Percentiles rank a stretch among this genome's conserved stretches.
Conservation (phyloP, 352 stramenopile genomes). For the Thraustochytrium striatum region DNA sequence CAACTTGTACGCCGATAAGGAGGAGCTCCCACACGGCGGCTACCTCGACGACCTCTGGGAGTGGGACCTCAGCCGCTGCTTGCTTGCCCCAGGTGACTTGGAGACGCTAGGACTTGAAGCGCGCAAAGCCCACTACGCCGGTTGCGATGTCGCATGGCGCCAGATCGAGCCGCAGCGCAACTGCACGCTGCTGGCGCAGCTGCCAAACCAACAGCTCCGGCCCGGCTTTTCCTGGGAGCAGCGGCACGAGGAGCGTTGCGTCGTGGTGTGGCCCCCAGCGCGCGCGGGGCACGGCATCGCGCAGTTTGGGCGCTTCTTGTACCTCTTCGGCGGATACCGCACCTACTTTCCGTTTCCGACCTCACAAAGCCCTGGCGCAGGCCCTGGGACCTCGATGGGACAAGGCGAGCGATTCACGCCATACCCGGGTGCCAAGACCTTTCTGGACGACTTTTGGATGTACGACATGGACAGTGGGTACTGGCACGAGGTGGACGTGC, state of each 20-base stretch:
- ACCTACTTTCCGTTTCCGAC: conserved; percentile 91
- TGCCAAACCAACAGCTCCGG: conserved; percentile 62
- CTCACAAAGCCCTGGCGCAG: conserved; percentile 72
- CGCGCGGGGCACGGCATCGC: conserved; percentile 76
- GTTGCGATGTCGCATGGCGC: neutral
- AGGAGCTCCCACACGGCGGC: conserved; percentile 75
- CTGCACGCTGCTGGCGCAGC: conserved; percentile 69
- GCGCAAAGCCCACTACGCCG: neutral
- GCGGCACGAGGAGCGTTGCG: conserved; percentile 69
- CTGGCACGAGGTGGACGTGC: conserved; percentile 68
- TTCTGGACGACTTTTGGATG: conserved; percentile 86
- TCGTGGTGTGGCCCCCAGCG: conserved; percentile 74
- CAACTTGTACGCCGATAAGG: conserved; percentile 69
- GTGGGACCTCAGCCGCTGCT: conserved; percentile 45
- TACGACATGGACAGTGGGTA: conserved; percentile 76
- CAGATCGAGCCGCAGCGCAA: conserved; percentile 53
- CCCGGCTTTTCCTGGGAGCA: conserved; percentile 64
- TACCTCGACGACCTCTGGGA: conserved; percentile 91
- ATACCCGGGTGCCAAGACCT: conserved; percentile 86
- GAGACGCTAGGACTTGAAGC: conserved; percentile 4
- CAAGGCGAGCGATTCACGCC: conserved; percentile 66
- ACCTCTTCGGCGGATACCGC: conserved; percentile 85
- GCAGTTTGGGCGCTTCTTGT: conserved; percentile 69
- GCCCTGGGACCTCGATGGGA: conserved; percentile 55
- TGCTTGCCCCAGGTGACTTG: conserved; percentile 15